Conservation (phyloP, 106 monocot genomes). For the Triglochin maritima region DNA sequence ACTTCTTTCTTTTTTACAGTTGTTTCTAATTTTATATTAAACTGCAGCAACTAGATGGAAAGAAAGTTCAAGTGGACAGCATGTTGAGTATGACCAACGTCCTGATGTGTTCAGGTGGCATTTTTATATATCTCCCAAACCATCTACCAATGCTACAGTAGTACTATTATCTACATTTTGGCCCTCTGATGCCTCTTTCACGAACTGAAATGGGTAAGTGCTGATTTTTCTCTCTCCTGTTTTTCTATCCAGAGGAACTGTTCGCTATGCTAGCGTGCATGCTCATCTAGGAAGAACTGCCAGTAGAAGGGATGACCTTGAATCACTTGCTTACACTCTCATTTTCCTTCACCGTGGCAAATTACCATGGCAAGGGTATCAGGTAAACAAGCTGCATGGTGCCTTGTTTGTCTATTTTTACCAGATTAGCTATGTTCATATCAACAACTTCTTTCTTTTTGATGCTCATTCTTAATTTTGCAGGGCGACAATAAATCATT, state of each 20-base stretch:
- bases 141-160: not conserved
- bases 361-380: slow-evolving; percentile 89
- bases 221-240: too few relatives aligned
- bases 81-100: slow-evolving; percentile 83
- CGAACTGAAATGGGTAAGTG: too few relatives aligned
- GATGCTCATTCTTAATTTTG: not conserved
- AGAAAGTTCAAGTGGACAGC: slow-evolving; percentile 40
- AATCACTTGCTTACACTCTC: slow-evolving; percentile 90
- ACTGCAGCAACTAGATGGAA: slow-evolving; percentile 73
- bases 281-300: slow-evolving; percentile 83
- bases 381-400: slow-evolving; percentile 30
- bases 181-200: not conserved
- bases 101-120: slow-evolving; percentile 70
- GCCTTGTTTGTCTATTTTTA: not conserved
- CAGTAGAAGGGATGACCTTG: slow-evolving; percentile 86
- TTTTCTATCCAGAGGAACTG: slow-evolving; percentile 45
- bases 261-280: slow-evolving; percentile 89
- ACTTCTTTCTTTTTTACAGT: too few relatives aligned
- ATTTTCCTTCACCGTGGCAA: slow-evolving; percentile 72
- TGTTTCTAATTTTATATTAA: not conserved
- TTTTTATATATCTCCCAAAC: not conserved
- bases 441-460: not conserved
- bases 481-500: slow-evolving; percentile 91
- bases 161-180: too few relatives aligned
- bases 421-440: not conserved